Evolutionary conservation across 2,329 filamentous ascomycete species (phyloP), one percentile per base, ranked within the genome.

Genomic region (Macrophomina tecta): DNA sequence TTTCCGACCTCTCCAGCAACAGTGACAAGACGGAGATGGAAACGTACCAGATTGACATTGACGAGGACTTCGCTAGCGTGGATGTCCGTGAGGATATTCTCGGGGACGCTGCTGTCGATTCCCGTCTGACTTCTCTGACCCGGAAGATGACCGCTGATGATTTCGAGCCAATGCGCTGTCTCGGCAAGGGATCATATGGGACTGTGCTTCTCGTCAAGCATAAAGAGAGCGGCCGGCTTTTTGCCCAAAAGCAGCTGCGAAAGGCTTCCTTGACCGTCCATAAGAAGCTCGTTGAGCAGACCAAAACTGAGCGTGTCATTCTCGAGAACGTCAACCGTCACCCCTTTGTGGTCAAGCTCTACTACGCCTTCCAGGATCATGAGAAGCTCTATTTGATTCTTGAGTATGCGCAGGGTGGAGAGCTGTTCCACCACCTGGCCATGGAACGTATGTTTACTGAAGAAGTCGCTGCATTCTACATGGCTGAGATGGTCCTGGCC

Each of bases 231-330:
- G 95, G 95, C 49, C 90, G 92, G 51, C 86, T 99, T 5, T 99
- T 94, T 75, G 96, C 95, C 0, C 96, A 99, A 82, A 99, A 99
- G 83, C 94, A 98, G 80, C 95, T 99, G 81, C 95, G 94, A 78
- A 99, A 99, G 81, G 95, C 96, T 0, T 97, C 93, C 8, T 83
- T 99, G 63, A 93, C 94, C 0, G 92, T 99, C 46, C 94, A 97
- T 81, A 97, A 97, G 85, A 93, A 94, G 78, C 87, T 98, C 38
- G 89, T 99, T 61, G 94, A 98, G 81, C 95, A 98, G 82, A 98
- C 95, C 67, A 97, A 96, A 84, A 98, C 94, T 2, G 95, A 99
- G 82, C 91, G 95, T 60, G 90, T 90, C 73, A 97, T 99, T 65
- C 85, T 99, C 62, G 95, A 99, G 82, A 96, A 92, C 68, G 92